Base-by-base conservation (phyloP, 2,329 filamentous ascomycete species). In the Claviceps maximensis region DNA sequence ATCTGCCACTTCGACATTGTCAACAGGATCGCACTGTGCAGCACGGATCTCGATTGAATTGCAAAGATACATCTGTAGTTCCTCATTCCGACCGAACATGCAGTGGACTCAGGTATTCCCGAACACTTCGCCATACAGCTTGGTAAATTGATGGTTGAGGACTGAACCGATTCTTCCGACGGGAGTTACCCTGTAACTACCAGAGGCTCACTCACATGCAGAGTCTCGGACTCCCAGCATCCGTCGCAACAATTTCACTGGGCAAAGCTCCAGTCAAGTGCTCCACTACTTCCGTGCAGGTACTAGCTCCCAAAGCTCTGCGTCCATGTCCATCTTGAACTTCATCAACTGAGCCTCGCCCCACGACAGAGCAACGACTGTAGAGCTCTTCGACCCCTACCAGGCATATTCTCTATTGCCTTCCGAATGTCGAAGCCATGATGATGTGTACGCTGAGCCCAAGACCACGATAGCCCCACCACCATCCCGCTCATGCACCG, bases 401-500 rank as follows among this genome's bases (percentile, higher is more conserved):
- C 15, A 29, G 31, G 17, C 15, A 23, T 9, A n/a, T 46, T 13
- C 15, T 7, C 17, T 23, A 8, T 23, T 5, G 3, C 31, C 8
- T n/a, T 19, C 7, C 44, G 17, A 15, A 31, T 31, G 25, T 10
- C 23, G 8, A 29, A 12, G 25, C 25, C 38, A 21, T 19, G n/a
- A 44, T 5, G 27, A 33, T 31, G 49, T 17, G 8, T n/a, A 9
- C 13, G 10, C 23, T n/a, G n/a, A 42, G 44, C 6, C 25, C 49
- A 7, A 21, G 17, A 41, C 29, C 40, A 1, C 36, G n/a, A 27
- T 31, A 27, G 38, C 49, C 25, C 38, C 27, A 12, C n/a, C n/a
- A 13, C 29, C 29, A 12, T 15, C 29, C 21, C 31, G 31, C 47
- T 40, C 36, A 67, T 68, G 64, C 50, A 57, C 44, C 67, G 63